Percentiles rank a stretch among this genome's conserved stretches.
phyloP scores from a whole-genome alignment of 768 basidiomycete species.

The Leucogyrophana mollusca region DNA sequence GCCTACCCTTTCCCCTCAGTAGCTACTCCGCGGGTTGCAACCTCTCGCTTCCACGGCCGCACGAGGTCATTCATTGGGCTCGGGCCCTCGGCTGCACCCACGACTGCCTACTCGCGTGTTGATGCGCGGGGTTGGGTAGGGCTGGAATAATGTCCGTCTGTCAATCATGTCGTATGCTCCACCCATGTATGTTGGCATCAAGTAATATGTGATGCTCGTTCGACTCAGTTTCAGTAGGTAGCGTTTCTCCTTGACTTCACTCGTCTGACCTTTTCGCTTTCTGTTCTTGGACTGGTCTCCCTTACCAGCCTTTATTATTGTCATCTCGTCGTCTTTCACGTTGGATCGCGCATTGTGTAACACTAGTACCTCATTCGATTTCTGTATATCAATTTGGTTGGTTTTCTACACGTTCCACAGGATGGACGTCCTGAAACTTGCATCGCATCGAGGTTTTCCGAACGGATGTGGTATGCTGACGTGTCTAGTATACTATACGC shows the following conservation, averaged over 20 bases:
- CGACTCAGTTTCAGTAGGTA: no score
- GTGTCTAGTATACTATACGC: no score
- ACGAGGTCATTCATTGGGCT: conserved; percentile 75
- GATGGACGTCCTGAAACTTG: not conserved
- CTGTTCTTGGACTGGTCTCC: conserved; percentile 19
- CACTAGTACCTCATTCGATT: conserved; percentile 19
- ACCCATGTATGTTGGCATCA: conserved; percentile 9
- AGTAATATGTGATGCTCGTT: conserved; percentile 6
- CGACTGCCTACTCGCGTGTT: conserved; percentile 79
- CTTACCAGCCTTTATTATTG: conserved; percentile 11
- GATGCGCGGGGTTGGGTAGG: conserved; percentile 83
- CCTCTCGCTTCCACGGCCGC: conserved; percentile 62
- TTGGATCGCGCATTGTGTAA: conserved; percentile 28
- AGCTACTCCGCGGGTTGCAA: conserved; percentile 68
- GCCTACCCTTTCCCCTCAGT: conserved; percentile 56
- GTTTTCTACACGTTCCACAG: conserved; percentile 3
- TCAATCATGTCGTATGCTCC: conserved; percentile 9
- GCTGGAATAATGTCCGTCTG: conserved; percentile 31
- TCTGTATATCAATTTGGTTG: conserved; percentile 6
- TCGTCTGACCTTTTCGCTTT: no score
- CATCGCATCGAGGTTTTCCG: no score
- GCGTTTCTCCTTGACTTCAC: no score
- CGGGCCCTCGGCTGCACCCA: conserved; percentile 66
- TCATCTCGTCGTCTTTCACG: conserved; percentile 12
- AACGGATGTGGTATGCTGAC: no score